phyloP scores from a whole-genome alignment of 495 filamentous ascomycete genomes.

The Neurospora sp. region DNA sequence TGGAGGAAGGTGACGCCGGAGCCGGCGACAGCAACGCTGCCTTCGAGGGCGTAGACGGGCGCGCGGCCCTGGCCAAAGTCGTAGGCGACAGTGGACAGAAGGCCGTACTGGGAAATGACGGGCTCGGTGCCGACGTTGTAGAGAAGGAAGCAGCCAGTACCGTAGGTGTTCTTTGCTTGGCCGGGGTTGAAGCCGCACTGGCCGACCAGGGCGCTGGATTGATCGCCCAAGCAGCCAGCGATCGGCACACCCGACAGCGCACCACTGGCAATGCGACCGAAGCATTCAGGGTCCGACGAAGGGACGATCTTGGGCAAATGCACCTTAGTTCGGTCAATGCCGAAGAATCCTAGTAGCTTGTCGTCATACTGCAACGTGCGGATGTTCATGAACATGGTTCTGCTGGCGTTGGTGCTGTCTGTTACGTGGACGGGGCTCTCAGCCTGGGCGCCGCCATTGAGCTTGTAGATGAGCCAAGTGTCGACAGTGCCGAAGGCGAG shows the following conservation, averaged over 20 bases:
- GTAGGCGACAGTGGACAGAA: slow-evolving; percentile 81
- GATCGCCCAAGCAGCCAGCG: slow-evolving; percentile 82
- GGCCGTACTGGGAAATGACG: slow-evolving; percentile 80
- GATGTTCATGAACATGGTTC: slow-evolving; percentile 97
- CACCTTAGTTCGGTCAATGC: slow-evolving; percentile 63
- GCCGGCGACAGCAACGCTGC: slow-evolving; percentile 84
- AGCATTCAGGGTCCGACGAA: slow-evolving; percentile 67
- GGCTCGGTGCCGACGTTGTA: slow-evolving; percentile 90
- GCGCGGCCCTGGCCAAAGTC: slow-evolving; percentile 64
- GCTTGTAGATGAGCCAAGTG: slow-evolving; percentile 80
- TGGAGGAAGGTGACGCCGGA: slow-evolving; percentile 83
- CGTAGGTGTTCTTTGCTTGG: slow-evolving; percentile 91
- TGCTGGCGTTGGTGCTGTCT: slow-evolving; percentile 83
- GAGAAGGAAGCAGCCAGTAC: slow-evolving; percentile 89
- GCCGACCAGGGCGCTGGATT: slow-evolving; percentile 84
- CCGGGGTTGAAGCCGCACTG: slow-evolving; percentile 85
- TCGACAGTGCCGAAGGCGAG: slow-evolving; percentile 92
- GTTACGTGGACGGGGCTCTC: slow-evolving; percentile 60
- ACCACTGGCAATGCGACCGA: slow-evolving; percentile 57
- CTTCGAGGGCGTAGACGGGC: slow-evolving; percentile 85
- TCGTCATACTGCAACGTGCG: slow-evolving; percentile 80
- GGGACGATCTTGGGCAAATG: slow-evolving; percentile 77
- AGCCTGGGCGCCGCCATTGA: slow-evolving; percentile 67
- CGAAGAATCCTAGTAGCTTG: slow-evolving; percentile 71
- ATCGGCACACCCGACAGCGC: slow-evolving; percentile 67